These are phyloP conservation scores for Aspergillus neoniger DNA, from an alignment of 2,329 filamentous ascomycete genomes.

Conservation along the genomic window DNA sequence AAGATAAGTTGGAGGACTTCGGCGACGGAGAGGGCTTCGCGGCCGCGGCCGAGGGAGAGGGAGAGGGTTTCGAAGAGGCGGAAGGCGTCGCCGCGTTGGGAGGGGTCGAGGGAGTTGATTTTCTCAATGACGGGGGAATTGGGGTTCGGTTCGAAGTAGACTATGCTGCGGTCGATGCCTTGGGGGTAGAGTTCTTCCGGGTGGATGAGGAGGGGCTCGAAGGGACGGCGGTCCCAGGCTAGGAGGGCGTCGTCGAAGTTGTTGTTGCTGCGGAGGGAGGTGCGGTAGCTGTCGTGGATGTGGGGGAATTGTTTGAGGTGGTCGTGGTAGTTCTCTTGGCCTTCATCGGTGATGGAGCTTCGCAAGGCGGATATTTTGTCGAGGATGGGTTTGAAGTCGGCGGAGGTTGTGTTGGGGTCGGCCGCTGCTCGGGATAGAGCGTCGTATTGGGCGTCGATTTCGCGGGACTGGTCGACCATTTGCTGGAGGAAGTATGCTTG, in stretches of 20 bases:
- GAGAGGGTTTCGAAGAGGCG: slow-evolving; percentile 30
- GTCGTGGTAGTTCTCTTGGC: slow-evolving; percentile 5
- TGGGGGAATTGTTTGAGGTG: slow-evolving; percentile 36
- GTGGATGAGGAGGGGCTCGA: slow-evolving; percentile 66
- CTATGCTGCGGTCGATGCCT: slow-evolving; percentile 31
- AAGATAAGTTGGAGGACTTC: slow-evolving; percentile 35
- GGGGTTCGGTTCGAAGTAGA: slow-evolving; percentile 39
- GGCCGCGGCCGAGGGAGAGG: slow-evolving; percentile 26
- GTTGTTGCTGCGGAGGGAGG: slow-evolving; percentile 28
- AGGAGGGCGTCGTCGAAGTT: slow-evolving; percentile 56
- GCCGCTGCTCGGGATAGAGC: slow-evolving; percentile 29
- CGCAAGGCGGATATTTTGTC: slow-evolving; percentile 20
- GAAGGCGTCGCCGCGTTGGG: slow-evolving; percentile 21
- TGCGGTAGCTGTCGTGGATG: slow-evolving; percentile 57
- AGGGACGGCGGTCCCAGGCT: slow-evolving; percentile 68
- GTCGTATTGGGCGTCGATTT: slow-evolving; percentile 33
- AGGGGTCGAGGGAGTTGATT: slow-evolving; percentile 19
- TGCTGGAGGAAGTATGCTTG: slow-evolving; percentile 16
- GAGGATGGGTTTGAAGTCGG: slow-evolving; percentile 26
- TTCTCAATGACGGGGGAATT: slow-evolving; percentile 26
- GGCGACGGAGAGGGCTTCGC: slow-evolving; percentile 26
- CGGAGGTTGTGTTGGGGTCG: slow-evolving; percentile 21
- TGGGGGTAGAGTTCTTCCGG: slow-evolving; percentile 68
- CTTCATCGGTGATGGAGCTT: slow-evolving; percentile 8
- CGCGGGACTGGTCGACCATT: slow-evolving; percentile 19